A percentile compares a stretch with the other conserved stretches of the same genome.
Conservation (phyloP, 495 filamentous ascomycete genomes). For the Trichocladium antarcticum region DNA sequence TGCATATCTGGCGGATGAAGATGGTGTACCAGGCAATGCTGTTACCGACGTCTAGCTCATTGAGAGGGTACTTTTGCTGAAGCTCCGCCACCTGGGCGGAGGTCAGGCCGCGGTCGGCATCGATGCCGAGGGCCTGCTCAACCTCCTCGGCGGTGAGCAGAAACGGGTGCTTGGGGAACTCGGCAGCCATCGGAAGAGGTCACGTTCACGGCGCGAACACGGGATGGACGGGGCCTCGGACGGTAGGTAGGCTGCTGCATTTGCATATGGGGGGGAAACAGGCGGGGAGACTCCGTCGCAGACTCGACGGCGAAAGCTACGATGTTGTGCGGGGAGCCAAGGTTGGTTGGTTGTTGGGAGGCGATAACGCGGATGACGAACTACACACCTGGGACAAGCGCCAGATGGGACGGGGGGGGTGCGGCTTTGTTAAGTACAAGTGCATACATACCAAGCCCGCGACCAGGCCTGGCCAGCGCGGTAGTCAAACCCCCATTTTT, state of each 20-base stretch:
- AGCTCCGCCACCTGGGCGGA: slow-evolving; percentile 38
- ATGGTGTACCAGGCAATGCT: slow-evolving; percentile 53
- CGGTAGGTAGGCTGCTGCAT: slow-evolving; percentile 7
- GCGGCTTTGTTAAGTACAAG: slow-evolving; percentile 7
- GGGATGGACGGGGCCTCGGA: not conserved
- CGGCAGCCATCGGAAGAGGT: slow-evolving; percentile 27
- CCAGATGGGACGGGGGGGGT: not conserved
- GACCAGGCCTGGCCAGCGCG: too few species aligned
- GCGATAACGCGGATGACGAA: not conserved
- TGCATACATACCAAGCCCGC: not conserved
- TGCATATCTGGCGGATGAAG: slow-evolving; percentile 52
- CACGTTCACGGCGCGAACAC: not conserved
- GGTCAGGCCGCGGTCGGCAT: slow-evolving; percentile 49
- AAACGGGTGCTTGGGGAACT: slow-evolving; percentile 42
- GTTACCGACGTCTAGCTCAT: slow-evolving; percentile 52
- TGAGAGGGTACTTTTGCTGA: slow-evolving; percentile 44
- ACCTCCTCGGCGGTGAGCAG: slow-evolving; percentile 43
- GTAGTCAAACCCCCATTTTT: slow-evolving; percentile 1
- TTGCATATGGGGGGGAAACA: not conserved
- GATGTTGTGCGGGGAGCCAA: not conserved
- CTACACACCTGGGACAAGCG: not conserved
- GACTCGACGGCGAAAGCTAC: slow-evolving; percentile 1
- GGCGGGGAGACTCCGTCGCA: not conserved
- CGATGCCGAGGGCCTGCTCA: slow-evolving; percentile 39
- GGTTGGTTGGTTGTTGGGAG: not conserved